Base-by-base conservation (phyloP, 2,329 filamentous ascomycete species). In the Penicillium vulpinum region DNA sequence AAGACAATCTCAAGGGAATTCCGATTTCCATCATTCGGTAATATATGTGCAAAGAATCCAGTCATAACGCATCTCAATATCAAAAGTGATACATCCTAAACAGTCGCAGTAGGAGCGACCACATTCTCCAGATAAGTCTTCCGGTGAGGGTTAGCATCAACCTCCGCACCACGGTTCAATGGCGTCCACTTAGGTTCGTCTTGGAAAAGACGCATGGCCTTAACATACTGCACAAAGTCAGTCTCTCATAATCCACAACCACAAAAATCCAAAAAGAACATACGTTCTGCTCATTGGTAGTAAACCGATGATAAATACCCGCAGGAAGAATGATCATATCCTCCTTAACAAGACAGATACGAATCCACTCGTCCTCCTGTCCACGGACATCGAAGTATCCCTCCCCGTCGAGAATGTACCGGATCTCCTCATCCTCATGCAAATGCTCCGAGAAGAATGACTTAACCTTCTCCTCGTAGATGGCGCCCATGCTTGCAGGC, bases 121-220 rank as follows among this genome's bases (percentile, higher is more conserved):
- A 70, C 58, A 24, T 62, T 65, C 57, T 78, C 72, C 33, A 96
- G 79, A 69, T 99, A 99, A 47, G 86, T 84, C 81, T 91, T 85
- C 57, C 94, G 85, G 73, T 87, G 89, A 51, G 82, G 77, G 76
- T 97, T 99, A 58, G 73, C 73, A 72, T 97, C 91, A 41, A 96
- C 84, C 47, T 93, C 89, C 5, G 80, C 77, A 7, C 84, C 85
- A 55, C 94, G 86, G 78, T 96, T 96, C 64, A 99, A 77, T 15
- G 94, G 90, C 35, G 92, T 97, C 94, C 94, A 99, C 78, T 97
- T 97, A 33, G 94, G 94, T 77, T 97, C 92, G 63, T 97, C 94
- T 79, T 97, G 92, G 84, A 97, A 99, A 50, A 99, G 81, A 56
- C 94, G 85, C 91, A 97, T 93, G 15, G 94, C 94, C 72, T 95